These are phyloP conservation scores for Durio zibethinus DNA, from an alignment of 345 rosid genomes.

Conservation along the genomic window DNA sequence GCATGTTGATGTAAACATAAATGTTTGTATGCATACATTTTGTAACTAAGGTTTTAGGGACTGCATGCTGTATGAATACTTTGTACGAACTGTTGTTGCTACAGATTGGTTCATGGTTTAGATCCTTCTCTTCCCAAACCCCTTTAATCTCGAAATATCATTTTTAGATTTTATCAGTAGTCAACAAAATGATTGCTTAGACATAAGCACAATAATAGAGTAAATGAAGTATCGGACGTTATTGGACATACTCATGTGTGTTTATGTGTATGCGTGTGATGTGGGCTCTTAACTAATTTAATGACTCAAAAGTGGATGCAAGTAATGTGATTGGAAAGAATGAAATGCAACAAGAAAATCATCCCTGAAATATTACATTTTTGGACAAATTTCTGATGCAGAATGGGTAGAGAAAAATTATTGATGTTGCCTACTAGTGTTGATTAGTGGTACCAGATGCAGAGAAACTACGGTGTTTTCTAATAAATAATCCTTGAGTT, in stretches of 20 bases:
- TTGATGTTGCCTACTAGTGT: background rate
- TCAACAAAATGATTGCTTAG: background rate
- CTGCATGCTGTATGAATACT: constrained; percentile 4
- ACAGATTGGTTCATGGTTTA: background rate
- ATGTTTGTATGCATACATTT: background rate
- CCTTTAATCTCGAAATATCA: background rate
- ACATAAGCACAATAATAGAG: background rate
- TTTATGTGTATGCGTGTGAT: background rate
- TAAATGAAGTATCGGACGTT: background rate
- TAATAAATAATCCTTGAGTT: background rate
- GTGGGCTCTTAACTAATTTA: background rate
- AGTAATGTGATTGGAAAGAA: constrained; percentile 1
- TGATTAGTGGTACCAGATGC: background rate
- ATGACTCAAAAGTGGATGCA: background rate
- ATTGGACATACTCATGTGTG: background rate
- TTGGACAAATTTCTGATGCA: background rate
- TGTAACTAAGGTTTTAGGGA: background rate
- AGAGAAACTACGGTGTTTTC: background rate
- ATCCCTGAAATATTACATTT: background rate
- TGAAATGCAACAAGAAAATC: background rate
- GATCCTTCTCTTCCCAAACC: background rate
- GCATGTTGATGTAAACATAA: background rate
- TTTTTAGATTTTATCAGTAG: background rate
- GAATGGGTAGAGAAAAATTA: background rate
- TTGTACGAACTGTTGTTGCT: background rate